Evolutionary conservation across 805 yeast species (phyloP).

Genomic region (Diddensiella caesifluorescens): DNA sequence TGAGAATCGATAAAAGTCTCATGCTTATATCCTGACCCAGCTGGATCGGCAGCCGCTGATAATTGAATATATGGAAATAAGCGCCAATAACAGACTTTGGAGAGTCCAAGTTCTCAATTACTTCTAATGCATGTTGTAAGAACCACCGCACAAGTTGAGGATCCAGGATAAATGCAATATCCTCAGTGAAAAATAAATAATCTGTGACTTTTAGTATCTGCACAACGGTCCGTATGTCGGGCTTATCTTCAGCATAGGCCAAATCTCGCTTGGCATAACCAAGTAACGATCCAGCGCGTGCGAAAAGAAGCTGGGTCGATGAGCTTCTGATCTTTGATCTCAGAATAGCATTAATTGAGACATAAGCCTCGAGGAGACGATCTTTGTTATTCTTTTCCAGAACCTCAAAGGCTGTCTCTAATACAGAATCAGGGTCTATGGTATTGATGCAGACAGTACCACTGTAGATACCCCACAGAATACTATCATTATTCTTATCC

Average conservation of each 20-base stretch:
- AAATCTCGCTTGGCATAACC: slow-evolving; percentile 19
- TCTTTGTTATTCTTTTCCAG: slow-evolving; percentile 7
- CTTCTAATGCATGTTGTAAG: slow-evolving; percentile 17
- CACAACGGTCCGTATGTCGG: slow-evolving; percentile 14
- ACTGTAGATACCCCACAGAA: slow-evolving; percentile 15
- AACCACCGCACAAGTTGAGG: slow-evolving; percentile 18
- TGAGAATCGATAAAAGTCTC: slow-evolving; percentile 15
- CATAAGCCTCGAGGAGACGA: slow-evolving; percentile 13
- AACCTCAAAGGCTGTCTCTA: slow-evolving; percentile 13
- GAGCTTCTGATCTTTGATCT: slow-evolving; percentile 8
- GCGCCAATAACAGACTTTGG: slow-evolving; percentile 19
- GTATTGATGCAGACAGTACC: slow-evolving; percentile 11
- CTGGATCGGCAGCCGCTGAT: slow-evolving; percentile 17
- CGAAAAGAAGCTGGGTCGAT: slow-evolving; percentile 15
- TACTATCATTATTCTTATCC: background rate
- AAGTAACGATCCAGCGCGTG: slow-evolving; percentile 11
- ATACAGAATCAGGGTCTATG: slow-evolving; percentile 13
- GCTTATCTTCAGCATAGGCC: slow-evolving; percentile 11
- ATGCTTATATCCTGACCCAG: slow-evolving; percentile 15
- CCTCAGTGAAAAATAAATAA: slow-evolving; percentile 18
- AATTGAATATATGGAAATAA: slow-evolving; percentile 21
- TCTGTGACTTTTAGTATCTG: slow-evolving; percentile 20
- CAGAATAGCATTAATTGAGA: slow-evolving; percentile 15
- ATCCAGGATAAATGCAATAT: slow-evolving; percentile 15
- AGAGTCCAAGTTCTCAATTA: slow-evolving; percentile 13